These are phyloP conservation scores for Thermothelomyces thermophilus DNA, from an alignment of 2,329 filamentous ascomycete species.

Conservation along the genomic window DNA sequence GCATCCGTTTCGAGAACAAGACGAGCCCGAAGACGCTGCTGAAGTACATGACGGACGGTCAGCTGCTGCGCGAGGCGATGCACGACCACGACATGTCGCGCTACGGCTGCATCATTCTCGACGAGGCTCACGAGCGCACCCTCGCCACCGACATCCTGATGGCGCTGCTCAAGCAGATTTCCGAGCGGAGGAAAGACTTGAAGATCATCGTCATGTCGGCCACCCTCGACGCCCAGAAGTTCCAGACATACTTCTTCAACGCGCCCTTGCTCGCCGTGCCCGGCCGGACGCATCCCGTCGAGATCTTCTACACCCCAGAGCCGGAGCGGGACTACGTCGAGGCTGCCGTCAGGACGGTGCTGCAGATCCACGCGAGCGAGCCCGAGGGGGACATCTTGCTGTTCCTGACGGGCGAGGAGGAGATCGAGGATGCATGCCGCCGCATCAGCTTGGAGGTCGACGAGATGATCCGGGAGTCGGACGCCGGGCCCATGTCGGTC, in stretches of 20 bases:
- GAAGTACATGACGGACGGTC: constrained; percentile 99
- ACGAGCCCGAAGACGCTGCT: constrained; percentile 83
- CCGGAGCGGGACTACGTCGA: constrained; percentile 96
- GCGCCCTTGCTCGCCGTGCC: constrained; percentile 90
- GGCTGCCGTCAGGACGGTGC: constrained; percentile 84
- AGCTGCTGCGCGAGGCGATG: constrained; percentile 94
- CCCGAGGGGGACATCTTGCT: constrained; percentile 86
- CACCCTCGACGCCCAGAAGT: constrained; percentile 94
- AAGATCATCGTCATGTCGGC: constrained; percentile 99
- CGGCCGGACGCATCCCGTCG: constrained; percentile 89
- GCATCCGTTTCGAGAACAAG: constrained; percentile 96
- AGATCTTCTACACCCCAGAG: constrained; percentile 97
- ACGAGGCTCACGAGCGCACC: constrained; percentile 96
- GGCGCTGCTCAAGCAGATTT: constrained; percentile 89
- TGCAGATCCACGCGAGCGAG: constrained; percentile 94
- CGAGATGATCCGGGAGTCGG: constrained; percentile 84
- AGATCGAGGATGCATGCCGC: constrained; percentile 92
- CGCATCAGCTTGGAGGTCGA: constrained; percentile 89
- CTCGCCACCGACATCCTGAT: constrained; percentile 96
- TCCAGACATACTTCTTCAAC: constrained; percentile 94
- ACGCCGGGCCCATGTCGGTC: constrained; percentile 80
- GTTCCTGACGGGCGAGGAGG: constrained; percentile 95
- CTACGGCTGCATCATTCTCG: constrained; percentile 96
- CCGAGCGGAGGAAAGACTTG: constrained; percentile 73
- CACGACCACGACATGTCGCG: constrained; percentile 85